Base-by-base conservation (phyloP, 2,329 filamentous ascomycete species). In the Claviceps sp. region DNA sequence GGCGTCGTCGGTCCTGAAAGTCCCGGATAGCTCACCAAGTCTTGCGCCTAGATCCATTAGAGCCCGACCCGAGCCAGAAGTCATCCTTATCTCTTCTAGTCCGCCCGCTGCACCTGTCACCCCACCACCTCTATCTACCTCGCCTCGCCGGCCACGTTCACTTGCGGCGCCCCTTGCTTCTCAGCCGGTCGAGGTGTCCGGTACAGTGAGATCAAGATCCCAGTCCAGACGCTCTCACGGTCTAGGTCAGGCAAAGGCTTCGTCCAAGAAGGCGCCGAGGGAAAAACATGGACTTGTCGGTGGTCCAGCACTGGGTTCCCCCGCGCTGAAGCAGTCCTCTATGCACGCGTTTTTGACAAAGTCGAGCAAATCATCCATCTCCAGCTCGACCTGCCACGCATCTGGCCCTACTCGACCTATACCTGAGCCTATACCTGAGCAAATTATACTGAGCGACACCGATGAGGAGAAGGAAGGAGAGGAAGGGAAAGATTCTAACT, bases 41-140 rank as follows among this genome's bases (percentile, higher is more conserved):
- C n/a, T 57, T 52, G 59, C 61, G 56, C 67, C 69, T 66, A 74
- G 70, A 60, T 65, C 59, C 54, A 58, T 54, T 58, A 59, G 47
- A 53, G 41, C 51, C 36, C 50, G 51, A 49, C 52, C 50, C 54
- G 53, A 52, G 52, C 57, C 60, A 60, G 65, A 73, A 59, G 57
- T 71, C 55, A 72, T 75, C 63, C 48, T 69, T 56, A 68, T 75
- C 61, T 63, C 67, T 57, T 74, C 72, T 62, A 74, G 72, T 55
- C 53, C 50, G 1, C 72, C 72, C 49, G 57, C 61, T 62, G 52
- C 49, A 44, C 48, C 55, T 22, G 51, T 54, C 44, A 51, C 60
- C 34, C 66, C 68, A 56, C 61, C 65, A 63, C 51, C 63, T 55
- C 47, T 54, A 54, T 55, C 59, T 55, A 54, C 57, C 54, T 55